phyloP scores from a whole-genome alignment of 2,329 filamentous ascomycete species.

The Botrytis porri region DNA sequence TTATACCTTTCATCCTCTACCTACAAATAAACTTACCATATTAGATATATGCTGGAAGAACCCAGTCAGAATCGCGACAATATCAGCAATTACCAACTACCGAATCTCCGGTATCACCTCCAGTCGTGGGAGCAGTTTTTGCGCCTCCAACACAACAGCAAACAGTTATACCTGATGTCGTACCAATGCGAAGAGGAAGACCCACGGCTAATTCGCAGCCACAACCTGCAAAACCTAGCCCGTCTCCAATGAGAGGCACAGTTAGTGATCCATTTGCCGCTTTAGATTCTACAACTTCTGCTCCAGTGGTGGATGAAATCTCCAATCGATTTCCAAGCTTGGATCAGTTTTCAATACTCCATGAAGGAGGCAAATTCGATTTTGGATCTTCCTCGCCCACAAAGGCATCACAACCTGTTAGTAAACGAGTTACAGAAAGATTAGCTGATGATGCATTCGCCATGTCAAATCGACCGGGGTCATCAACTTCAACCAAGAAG shows the following conservation, averaged over 20 bases:
- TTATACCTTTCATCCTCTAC: not conserved
- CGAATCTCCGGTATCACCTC: slow-evolving; percentile 50
- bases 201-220: slow-evolving; percentile 54
- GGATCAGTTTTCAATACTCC: slow-evolving; percentile 87
- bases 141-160: slow-evolving; percentile 70
- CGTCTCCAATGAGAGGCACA: slow-evolving; percentile 67
- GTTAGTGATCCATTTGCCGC: slow-evolving; percentile 85
- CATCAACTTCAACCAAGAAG: slow-evolving; percentile 23
- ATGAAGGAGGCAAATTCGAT: slow-evolving; percentile 82
- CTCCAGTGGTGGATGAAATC: slow-evolving; percentile 69
- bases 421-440: slow-evolving; percentile 68
- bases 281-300: slow-evolving; percentile 65
- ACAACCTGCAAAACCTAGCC: slow-evolving; percentile 53
- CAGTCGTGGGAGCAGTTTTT: slow-evolving; percentile 76
- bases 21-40: slow-evolving; percentile 18
- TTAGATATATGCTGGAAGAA: slow-evolving; percentile 69
- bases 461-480: slow-evolving; percentile 23
- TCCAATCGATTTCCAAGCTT: slow-evolving; percentile 84
- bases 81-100: slow-evolving; percentile 58
- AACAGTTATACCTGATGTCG: slow-evolving; percentile 78
- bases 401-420: slow-evolving; percentile 51
- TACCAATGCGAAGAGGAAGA: slow-evolving; percentile 87
- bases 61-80: slow-evolving; percentile 60
- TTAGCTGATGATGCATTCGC: slow-evolving; percentile 84
- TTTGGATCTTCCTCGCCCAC: slow-evolving; percentile 62